phyloP scores from a whole-genome alignment of 768 basidiomycete genomes.

The Pleurotus cornucopiae region DNA sequence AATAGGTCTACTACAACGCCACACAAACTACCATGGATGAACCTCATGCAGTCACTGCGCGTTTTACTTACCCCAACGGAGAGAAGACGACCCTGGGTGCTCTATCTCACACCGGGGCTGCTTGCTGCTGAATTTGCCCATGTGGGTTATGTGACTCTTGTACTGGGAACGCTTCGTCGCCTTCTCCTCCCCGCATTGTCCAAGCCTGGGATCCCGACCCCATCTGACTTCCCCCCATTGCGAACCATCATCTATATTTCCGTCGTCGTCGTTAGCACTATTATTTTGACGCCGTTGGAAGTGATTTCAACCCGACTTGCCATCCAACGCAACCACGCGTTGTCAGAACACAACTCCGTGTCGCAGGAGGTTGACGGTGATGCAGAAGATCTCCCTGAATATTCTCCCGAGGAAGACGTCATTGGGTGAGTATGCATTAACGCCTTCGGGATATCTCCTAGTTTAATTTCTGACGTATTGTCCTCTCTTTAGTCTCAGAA shows the following conservation, averaged over 20 bases:
- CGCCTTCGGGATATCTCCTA: not conserved
- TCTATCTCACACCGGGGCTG: constrained; percentile 76
- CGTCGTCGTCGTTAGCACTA: constrained; percentile 52
- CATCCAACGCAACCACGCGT: constrained; percentile 81
- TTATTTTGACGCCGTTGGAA: constrained; percentile 69
- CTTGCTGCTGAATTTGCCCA: constrained; percentile 56
- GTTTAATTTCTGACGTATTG: constrained; percentile 7
- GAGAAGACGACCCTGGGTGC: constrained; percentile 69
- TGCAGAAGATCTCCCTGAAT: constrained; percentile 55
- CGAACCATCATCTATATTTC: constrained; percentile 53
- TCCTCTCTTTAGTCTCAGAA: constrained; percentile 48
- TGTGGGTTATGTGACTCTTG: constrained; percentile 40
- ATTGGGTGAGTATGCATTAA: constrained; percentile 55
- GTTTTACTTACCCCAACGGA: constrained; percentile 80
- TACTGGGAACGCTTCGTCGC: constrained; percentile 42
- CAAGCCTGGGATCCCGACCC: constrained; percentile 24
- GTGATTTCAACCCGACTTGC: constrained; percentile 76
- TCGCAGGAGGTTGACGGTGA: constrained; percentile 71
- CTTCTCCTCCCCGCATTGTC: constrained; percentile 38
- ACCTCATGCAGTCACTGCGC: constrained; percentile 54
- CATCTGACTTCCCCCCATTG: constrained; percentile 39
- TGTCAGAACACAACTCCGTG: constrained; percentile 69
- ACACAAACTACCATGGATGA: constrained; percentile 64
- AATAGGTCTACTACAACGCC: constrained; percentile 80
- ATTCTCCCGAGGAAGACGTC: constrained; percentile 72